Evolutionary conservation across 805 yeast genomes (phyloP).

Genomic region (Dipodascopsis tothii): DNA sequence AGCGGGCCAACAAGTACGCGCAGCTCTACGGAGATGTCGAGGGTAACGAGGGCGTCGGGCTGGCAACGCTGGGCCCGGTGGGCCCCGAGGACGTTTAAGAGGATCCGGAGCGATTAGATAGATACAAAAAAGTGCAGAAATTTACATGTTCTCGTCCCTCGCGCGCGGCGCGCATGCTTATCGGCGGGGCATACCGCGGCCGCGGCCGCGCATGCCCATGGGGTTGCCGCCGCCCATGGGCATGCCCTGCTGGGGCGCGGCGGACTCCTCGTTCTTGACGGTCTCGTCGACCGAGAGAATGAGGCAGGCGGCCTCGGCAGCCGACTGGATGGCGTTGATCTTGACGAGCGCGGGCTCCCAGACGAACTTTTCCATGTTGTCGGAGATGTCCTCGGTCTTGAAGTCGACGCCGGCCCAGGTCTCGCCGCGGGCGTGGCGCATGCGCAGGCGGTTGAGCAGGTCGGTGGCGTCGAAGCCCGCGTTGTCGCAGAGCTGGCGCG

Average conservation of each 20-base stretch:
- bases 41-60: neutral
- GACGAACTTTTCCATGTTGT: constrained; percentile 77
- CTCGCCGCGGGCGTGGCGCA: constrained; percentile 91
- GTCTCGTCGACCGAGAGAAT: constrained; percentile 96
- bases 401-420: constrained; percentile 90
- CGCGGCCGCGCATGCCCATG: constrained; percentile 22
- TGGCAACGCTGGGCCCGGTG: neutral
- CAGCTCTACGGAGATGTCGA: neutral
- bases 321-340: constrained; percentile 86
- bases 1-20: constrained; percentile 20
- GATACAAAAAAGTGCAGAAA: neutral
- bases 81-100: neutral
- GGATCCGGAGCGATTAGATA: neutral
- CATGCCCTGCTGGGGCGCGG: constrained; percentile 30
- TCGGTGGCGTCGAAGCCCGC: constrained; percentile 99
- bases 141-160: neutral
- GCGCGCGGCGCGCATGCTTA: constrained; percentile 2
- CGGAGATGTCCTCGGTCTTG: constrained; percentile 67
- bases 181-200: constrained; percentile 22
- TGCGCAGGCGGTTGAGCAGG: constrained; percentile 77
- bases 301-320: constrained; percentile 92
- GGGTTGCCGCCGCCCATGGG: constrained; percentile 24
- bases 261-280: constrained; percentile 36
- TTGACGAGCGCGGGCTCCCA: constrained; percentile 98
- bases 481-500: constrained; percentile 94